Percentiles rank a stretch among this genome's conserved stretches.
These are phyloP conservation scores for Akanthomyces uredinophilus DNA, from an alignment of 2,329 filamentous ascomycete species.

Conservation along the genomic window DNA sequence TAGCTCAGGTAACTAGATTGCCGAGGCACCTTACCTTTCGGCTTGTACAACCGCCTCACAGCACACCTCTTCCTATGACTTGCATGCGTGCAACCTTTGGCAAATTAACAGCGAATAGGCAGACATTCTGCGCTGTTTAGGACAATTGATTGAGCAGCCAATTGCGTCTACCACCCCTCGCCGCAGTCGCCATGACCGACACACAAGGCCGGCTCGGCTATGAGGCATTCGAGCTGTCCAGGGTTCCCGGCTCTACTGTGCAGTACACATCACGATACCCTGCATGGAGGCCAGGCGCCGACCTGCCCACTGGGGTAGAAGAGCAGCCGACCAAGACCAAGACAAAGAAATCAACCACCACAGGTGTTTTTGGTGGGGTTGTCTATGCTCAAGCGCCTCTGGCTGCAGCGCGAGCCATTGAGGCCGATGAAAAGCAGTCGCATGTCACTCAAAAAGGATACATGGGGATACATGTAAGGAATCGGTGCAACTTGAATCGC, in stretches of 20 bases:
- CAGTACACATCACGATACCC: conserved; percentile 1
- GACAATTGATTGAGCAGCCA: background rate
- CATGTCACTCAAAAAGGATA: conserved; percentile 16
- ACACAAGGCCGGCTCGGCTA: conserved; percentile 8
- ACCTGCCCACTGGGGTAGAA: background rate
- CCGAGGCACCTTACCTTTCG: too few relatives aligned
- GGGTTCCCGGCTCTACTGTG: background rate
- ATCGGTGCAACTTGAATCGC: background rate
- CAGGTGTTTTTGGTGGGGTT: conserved; percentile 32
- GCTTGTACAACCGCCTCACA: too few relatives aligned
- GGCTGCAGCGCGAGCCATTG: conserved; percentile 30
- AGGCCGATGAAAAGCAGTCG: conserved; percentile 25
- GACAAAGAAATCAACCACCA: conserved; percentile 9
- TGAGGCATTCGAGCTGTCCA: conserved; percentile 1
- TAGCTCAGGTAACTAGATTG: too few relatives aligned
- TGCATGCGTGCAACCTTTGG: too few relatives aligned
- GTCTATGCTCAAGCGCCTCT: conserved; percentile 34
- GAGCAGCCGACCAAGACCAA: conserved; percentile 8
- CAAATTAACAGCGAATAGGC: too few relatives aligned
- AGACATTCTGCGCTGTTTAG: background rate
- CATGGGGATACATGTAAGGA: conserved; percentile 35
- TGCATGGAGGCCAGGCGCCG: background rate
- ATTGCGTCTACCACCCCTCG: background rate
- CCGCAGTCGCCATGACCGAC: background rate
- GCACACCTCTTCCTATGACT: too few relatives aligned